Conservation (phyloP, 495 filamentous ascomycete species). For the Hypomontagnella submonticulosa region DNA sequence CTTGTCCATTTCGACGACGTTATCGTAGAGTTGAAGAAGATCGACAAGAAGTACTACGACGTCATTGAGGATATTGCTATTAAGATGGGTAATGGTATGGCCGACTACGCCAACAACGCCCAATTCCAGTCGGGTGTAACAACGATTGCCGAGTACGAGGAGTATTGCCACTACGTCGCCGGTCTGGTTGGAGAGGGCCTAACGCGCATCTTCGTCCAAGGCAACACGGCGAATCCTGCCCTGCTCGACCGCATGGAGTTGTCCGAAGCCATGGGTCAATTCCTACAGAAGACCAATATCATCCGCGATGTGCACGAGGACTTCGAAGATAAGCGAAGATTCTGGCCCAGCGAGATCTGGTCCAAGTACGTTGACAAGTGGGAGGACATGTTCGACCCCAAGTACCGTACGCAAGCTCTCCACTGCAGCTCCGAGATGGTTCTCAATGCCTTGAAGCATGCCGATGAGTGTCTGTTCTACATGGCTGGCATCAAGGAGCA, state of each 20-base stretch:
- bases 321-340: slow-evolving; percentile 82
- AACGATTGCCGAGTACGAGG: slow-evolving; percentile 87
- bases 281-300: slow-evolving; percentile 98
- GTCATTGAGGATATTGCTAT: slow-evolving; percentile 95
- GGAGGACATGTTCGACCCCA: slow-evolving; percentile 86
- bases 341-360: slow-evolving; percentile 97
- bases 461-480: slow-evolving; percentile 95
- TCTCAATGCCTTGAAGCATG: slow-evolving; percentile 84
- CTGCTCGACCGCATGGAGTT: slow-evolving; percentile 81
- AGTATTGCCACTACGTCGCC: slow-evolving; percentile 98
- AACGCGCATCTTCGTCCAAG: slow-evolving; percentile 90
- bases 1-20: slow-evolving; percentile 91
- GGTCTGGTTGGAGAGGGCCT: slow-evolving; percentile 93
- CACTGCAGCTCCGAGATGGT: slow-evolving; percentile 96
- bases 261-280: slow-evolving; percentile 95
- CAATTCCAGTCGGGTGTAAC: slow-evolving; percentile 84
- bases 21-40: slow-evolving; percentile 85
- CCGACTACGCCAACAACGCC: slow-evolving; percentile 87
- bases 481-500: slow-evolving; percentile 96
- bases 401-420: slow-evolving; percentile 81
- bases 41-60: slow-evolving; percentile 82
- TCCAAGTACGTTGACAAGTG: slow-evolving; percentile 90
- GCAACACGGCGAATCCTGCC: slow-evolving; percentile 85
- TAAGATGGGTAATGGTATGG: slow-evolving; percentile 99
- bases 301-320: slow-evolving; percentile 96